A percentile compares a stretch with the other conserved stretches of the same genome.
Conservation (phyloP, 495 filamentous ascomycete species). For the Schizothecium vesticola region DNA sequence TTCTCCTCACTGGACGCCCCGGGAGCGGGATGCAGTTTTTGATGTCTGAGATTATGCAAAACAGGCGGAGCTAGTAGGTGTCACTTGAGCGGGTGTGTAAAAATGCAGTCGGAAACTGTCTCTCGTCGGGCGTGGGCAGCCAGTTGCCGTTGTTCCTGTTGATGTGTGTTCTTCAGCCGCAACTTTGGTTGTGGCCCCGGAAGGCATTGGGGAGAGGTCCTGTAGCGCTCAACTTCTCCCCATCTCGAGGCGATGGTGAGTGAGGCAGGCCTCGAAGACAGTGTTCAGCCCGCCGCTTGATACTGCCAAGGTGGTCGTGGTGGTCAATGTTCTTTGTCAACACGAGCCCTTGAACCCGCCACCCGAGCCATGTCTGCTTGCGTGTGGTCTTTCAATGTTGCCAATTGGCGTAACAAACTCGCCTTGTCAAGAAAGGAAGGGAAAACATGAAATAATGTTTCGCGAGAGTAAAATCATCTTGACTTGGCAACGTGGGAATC, state of each 20-base stretch:
- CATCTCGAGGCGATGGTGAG: too few species aligned
- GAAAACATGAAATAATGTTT: background rate
- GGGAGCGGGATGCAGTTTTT: background rate
- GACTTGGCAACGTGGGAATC: background rate
- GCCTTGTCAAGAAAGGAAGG: background rate
- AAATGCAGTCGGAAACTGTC: background rate
- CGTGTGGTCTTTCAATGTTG: background rate
- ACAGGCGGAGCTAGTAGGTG: background rate
- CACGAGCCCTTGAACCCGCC: background rate
- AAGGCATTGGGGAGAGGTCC: background rate
- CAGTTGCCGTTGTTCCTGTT: background rate
- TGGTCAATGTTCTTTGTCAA: background rate
- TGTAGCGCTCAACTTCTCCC: background rate
- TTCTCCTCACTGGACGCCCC: background rate
- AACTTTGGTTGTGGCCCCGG: background rate
- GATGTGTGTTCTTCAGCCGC: background rate
- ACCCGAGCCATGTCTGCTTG: background rate
- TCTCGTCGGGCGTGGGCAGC: background rate
- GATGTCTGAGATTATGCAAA: background rate
- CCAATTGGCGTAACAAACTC: background rate
- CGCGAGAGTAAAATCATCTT: background rate
- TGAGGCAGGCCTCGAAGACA: background rate
- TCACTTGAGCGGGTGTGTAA: background rate
- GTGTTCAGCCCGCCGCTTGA: background rate
- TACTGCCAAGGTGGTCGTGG: too few species aligned